A percentile compares a stretch with the other conserved stretches of the same genome.
Evolutionary conservation across 2,329 filamentous ascomycete genomes (phyloP).

Genomic region (Dactylella cylindrospora): DNA sequence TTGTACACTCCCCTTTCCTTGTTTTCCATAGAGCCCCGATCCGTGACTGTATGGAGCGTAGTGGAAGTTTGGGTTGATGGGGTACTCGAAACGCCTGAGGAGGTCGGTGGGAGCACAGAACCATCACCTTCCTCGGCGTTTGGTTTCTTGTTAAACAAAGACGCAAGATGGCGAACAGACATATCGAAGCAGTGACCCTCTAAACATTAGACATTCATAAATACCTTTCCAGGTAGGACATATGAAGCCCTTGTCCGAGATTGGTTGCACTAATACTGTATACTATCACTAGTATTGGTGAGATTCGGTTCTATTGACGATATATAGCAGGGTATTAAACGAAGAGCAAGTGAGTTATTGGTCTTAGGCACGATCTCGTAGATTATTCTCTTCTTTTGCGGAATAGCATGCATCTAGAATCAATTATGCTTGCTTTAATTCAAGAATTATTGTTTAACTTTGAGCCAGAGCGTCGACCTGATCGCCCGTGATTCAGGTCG

Average conservation of each 20-base stretch:
- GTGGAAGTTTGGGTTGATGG: too few relatives aligned
- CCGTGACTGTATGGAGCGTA: too few relatives aligned
- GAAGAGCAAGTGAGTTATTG: not conserved
- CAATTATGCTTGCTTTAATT: too few relatives aligned
- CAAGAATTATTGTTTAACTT: too few relatives aligned
- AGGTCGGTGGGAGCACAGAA: too few relatives aligned
- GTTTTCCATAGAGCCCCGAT: not conserved
- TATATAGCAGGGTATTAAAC: not conserved
- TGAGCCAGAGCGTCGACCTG: too few relatives aligned
- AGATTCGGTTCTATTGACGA: not conserved
- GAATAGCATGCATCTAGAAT: too few relatives aligned
- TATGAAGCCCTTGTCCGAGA: not conserved
- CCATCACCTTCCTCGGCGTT: not conserved
- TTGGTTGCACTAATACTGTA: not conserved
- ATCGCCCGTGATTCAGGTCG: too few relatives aligned
- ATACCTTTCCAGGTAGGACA: not conserved
- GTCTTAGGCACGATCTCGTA: too few relatives aligned
- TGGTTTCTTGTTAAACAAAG: not conserved
- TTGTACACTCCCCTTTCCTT: not conserved
- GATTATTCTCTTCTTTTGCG: too few relatives aligned
- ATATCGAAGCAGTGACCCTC: not conserved
- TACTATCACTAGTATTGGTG: not conserved
- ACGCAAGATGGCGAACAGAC: not conserved
- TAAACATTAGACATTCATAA: not conserved
- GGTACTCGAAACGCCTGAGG: too few relatives aligned